phyloP scores from a whole-genome alignment of 306 rosid genomes.

The Pyrus communis region DNA sequence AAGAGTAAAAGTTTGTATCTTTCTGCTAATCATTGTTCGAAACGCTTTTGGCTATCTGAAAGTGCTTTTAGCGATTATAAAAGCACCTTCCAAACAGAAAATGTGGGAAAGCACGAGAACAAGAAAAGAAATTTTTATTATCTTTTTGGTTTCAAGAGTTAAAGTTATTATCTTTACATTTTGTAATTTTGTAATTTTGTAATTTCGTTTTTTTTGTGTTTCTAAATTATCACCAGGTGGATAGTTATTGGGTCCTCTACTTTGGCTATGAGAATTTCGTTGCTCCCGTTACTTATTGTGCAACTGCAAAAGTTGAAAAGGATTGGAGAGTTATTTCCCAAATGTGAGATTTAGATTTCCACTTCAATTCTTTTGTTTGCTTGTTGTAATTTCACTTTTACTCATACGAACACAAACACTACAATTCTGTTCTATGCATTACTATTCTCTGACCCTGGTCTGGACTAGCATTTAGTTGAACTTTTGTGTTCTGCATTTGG shows the following conservation, averaged over 20 bases:
- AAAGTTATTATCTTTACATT: background rate
- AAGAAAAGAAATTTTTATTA: background rate
- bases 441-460: background rate
- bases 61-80: too few species aligned
- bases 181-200: background rate
- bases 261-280: slow-evolving; percentile 50
- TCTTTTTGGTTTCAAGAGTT: background rate
- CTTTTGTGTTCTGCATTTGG: background rate
- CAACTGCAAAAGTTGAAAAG: slow-evolving; percentile 58
- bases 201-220: background rate
- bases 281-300: slow-evolving; percentile 46
- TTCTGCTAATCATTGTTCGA: background rate
- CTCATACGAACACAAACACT: background rate
- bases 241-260: slow-evolving; percentile 59
- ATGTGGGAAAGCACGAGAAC: background rate
- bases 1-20: background rate
- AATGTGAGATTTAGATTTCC: slow-evolving; percentile 55
- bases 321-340: slow-evolving; percentile 42
- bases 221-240: slow-evolving; percentile 54
- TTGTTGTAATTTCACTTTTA: background rate
- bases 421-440: background rate
- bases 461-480: background rate
- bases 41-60: too few species aligned
- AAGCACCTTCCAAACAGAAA: background rate
- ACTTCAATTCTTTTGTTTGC: background rate